Evolutionary conservation across 768 basidiomycete species (phyloP), one percentile per base, ranked within the genome.

Genomic region (Postia placenta): DNA sequence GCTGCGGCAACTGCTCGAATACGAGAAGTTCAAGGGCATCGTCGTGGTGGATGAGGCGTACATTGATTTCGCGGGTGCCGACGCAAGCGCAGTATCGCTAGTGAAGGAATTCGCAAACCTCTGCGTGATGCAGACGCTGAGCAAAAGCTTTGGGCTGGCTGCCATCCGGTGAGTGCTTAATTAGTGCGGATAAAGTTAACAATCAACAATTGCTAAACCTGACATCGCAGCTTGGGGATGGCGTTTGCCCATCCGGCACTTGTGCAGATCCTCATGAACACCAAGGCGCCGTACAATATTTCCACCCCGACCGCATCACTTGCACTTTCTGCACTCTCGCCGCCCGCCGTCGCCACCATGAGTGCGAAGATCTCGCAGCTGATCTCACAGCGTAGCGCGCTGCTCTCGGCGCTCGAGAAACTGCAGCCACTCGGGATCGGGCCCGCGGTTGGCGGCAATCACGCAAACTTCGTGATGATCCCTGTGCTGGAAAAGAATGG

Each of bases 201-300:
- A n/a, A n/a, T n/a, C n/a, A n/a, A n/a, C n/a, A n/a, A n/a, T n/a
- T n/a, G n/a, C n/a, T n/a, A n/a, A n/a, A n/a, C n/a, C n/a, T n/a
- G n/a, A n/a, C n/a, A 7, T 35, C 14, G 11, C 60, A 96, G 92
- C 41, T 74, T 99, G 23, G 96, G 96, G 0, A 80, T 94, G 40
- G 91, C 92, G 0, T 70, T 97, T 48, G 90, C 92, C 4, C 87
- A 93, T 51, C 92, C 92, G 0, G 83, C 90, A 0, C 71, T 99
- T 11, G 87, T 97, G 39, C 94, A 92, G 58, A 76, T 97, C 53
- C 80, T 98, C 46, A 79, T 82, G 51, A 98, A 98, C 65, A 88
- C 94, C 23, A 99, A 99, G 65, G 96, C 95, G 0, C 96, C 96
- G 0, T 99, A 98, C 73, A 97, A 96, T 66, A 82, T 99, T 56